Evolutionary conservation across 345 rosid genomes (phyloP).

Genomic region (Moringa oleifera): DNA sequence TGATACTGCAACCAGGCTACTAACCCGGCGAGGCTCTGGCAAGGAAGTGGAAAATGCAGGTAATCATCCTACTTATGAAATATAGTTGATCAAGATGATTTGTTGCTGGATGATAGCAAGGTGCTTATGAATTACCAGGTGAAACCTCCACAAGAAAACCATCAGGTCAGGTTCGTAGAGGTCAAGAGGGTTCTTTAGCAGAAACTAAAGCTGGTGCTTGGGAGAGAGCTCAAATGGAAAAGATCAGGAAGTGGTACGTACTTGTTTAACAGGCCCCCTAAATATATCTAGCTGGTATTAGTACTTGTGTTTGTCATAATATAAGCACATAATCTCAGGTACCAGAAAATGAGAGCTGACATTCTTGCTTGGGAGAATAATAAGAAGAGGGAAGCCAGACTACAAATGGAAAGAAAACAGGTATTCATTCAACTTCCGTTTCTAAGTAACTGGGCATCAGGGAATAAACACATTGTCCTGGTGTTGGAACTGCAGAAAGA

Average conservation of each 20-base stretch:
- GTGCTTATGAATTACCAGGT: constrained; percentile 16
- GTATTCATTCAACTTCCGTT: constrained; percentile 18
- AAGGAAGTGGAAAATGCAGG: constrained; percentile 23
- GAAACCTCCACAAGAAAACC: constrained; percentile 24
- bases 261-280: background rate
- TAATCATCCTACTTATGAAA: background rate
- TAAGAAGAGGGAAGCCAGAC: constrained; percentile 51
- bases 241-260: constrained; percentile 41
- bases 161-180: constrained; percentile 11
- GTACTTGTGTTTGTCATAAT: background rate
- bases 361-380: constrained; percentile 67
- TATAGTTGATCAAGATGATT: background rate
- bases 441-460: background rate
- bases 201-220: constrained; percentile 52
- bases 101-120: background rate
- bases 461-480: background rate
- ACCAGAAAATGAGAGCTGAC: constrained; percentile 48
- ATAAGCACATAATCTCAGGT: constrained; percentile 38
- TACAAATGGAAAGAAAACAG: constrained; percentile 52
- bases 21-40: constrained; percentile 14
- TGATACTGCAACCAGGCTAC: background rate
- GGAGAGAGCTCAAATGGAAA: constrained; percentile 52
- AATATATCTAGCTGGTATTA: background rate
- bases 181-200: constrained; percentile 11
- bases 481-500: constrained; percentile 38